Base-by-base conservation (phyloP, 345 rosid genomes). In the Linum trigynum region DNA sequence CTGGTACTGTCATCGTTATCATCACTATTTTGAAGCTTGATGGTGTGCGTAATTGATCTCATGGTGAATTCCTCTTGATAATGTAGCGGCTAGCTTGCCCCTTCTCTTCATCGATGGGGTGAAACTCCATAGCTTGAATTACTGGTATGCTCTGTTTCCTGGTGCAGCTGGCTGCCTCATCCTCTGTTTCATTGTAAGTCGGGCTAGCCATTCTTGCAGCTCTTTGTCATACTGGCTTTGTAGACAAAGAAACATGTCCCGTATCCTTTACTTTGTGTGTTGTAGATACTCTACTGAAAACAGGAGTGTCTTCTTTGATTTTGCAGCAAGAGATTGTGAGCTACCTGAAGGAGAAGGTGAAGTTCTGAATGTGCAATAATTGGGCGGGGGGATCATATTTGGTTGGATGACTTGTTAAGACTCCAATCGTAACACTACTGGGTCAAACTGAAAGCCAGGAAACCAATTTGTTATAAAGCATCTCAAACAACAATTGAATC, bases 61-160 rank as follows among this genome's bases (percentile, higher is more conserved):
- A 23, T 23, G 32, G 32, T 23, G 32, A 23, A 23, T 23, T 23
- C 32, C 32, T 23, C 32, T 23, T 23, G 32, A 1, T 23, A 23
- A 17, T 0, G 38, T 61, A 92, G 97, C 98, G 73, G 98, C 98
- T 16, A 88, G 98, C 73, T 75, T 88, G 84, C 98, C 98, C 2
- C 68, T 92, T 67, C 61, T 92, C 67, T 92, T 92, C 86, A 85
- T 90, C 38, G 96, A 92, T 74, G 90, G 89, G 68, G 89, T 79
- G 45, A 87, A 86, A 84, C 67, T 92, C 55, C 96, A 90, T 62
- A 75, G 65, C 53, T 79, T 92, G 71, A 86, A 84, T 64, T 76
- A 76, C 39, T 86, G 96, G 97, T 90, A 81, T 50, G 87, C 91
- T 17, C 67, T 90, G 76, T 90, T 92, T 69, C 98, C 98, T 5